Base-by-base conservation (phyloP, 352 stramenopile species). In the Plasmopara viticola region DNA sequence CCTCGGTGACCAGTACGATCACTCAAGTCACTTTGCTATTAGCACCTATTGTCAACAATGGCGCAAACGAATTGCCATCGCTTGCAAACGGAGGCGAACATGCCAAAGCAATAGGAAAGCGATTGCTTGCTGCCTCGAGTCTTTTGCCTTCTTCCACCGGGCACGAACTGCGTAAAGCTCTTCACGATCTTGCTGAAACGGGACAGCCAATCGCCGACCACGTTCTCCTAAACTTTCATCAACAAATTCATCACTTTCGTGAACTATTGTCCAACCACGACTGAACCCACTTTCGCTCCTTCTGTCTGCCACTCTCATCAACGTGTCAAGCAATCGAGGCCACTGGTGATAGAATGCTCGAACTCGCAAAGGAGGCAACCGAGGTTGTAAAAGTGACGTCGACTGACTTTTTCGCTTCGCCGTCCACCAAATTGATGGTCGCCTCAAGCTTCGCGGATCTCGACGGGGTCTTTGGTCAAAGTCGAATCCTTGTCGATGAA, bases 401-500 rank as follows among this genome's bases (percentile, higher is more conserved):
- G 18, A 38, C 6, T 48, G 43, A 48, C 14, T 14, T 48, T 17
- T 79, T 66, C 44, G 51, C 67, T 30, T 72, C 69, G 6, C 62
- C 60, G 5, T 59, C 70, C 29, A 60, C 48, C 2, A 63, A 62
- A 17, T 44, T 35, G 6, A 68, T 76, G 7, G 15, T 46, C 15
- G 50, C 54, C 12, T 52, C 63, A 14, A 58, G 63, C 1, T 54
- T 74, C 9, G 49, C 51, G 34, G 65, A 62, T 40, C 18, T 76
- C 0, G 53, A 72, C 25, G 51, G 50, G 0, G 49, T 47, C 29
- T 51, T 79, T 9, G 44, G 48, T 1, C 48, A 60, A 15, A 74
- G 48, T 44, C 60, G 66, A 14, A 66, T 74, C 17, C 44, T 38
- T 10, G 44, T 80, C 8, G 54, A 80, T 25, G 40, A 48, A 40